Evolutionary conservation across 176 grass and related monocot species (phyloP).

Genomic region (Musa itinerans): DNA sequence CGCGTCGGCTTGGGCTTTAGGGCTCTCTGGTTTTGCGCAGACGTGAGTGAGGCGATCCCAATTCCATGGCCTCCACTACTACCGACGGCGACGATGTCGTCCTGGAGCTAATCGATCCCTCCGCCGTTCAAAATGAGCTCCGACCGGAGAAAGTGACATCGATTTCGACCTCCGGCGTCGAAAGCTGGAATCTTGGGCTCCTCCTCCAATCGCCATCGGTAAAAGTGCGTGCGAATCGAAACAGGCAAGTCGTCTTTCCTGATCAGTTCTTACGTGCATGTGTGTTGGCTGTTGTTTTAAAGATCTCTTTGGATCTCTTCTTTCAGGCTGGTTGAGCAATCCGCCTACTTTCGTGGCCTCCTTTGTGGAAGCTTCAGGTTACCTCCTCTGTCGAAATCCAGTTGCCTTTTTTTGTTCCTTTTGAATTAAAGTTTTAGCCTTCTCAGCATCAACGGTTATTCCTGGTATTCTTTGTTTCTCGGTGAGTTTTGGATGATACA

Average conservation of each 20-base stretch:
- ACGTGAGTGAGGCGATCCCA: no score
- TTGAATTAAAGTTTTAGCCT: neutral
- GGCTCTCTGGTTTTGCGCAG: no score
- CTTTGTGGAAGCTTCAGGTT: conserved; percentile 63
- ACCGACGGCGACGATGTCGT: conserved; percentile 1
- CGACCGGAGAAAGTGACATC: neutral
- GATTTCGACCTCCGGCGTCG: neutral
- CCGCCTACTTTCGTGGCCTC: conserved; percentile 60
- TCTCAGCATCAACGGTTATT: neutral
- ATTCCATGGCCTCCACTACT: no score
- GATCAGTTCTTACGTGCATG: neutral
- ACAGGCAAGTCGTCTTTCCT: conserved; percentile 19
- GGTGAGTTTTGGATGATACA: no score
- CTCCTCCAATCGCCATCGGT: conserved; percentile 20
- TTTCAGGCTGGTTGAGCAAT: conserved; percentile 40
- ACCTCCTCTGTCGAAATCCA: neutral
- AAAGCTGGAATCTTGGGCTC: neutral
- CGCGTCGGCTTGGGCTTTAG: no score
- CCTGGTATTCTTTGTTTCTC: no score
- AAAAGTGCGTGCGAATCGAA: conserved; percentile 37
- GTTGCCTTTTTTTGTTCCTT: neutral
- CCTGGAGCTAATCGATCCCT: conserved; percentile 7
- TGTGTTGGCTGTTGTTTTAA: neutral
- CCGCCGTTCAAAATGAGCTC: neutral
- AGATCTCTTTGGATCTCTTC: neutral